Percentiles rank a stretch among this genome's conserved stretches.
Conservation (phyloP, 257 asterid species). For the Fraxinus pennsylvanica region DNA sequence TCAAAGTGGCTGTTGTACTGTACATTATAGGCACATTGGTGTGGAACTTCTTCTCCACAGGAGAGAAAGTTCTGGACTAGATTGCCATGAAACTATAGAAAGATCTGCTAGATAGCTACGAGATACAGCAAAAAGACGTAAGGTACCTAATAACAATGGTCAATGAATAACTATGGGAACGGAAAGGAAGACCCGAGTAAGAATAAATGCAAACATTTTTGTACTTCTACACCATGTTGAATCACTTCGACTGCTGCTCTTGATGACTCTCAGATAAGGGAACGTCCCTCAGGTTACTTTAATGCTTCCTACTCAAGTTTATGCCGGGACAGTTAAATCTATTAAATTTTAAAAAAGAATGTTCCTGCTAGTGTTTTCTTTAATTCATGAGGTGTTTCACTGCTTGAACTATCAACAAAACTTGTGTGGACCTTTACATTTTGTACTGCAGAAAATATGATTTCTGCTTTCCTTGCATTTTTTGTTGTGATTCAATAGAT, state of each 20-base stretch:
- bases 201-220: not conserved
- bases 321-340: not conserved
- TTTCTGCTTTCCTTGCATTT: not conserved
- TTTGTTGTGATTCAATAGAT: not conserved
- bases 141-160: not conserved
- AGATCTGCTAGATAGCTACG: not conserved
- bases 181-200: not conserved
- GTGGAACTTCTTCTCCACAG: slow-evolving; percentile 84
- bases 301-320: not conserved
- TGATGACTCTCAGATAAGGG: not conserved
- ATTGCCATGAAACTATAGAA: not conserved
- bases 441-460: not conserved
- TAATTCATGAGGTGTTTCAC: not conserved
- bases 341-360: not conserved
- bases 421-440: not conserved
- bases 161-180: not conserved
- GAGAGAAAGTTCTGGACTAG: slow-evolving; percentile 81
- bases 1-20: slow-evolving; percentile 74
- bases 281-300: not conserved
- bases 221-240: not conserved
- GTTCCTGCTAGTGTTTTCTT: not conserved
- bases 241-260: slow-evolving; percentile 10
- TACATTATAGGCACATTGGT: slow-evolving; percentile 84
- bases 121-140: not conserved
- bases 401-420: not conserved